Evolutionary conservation across 768 basidiomycete genomes (phyloP), one percentile per base, ranked within the genome.

Genomic region (Rhodotorula toruloides): DNA sequence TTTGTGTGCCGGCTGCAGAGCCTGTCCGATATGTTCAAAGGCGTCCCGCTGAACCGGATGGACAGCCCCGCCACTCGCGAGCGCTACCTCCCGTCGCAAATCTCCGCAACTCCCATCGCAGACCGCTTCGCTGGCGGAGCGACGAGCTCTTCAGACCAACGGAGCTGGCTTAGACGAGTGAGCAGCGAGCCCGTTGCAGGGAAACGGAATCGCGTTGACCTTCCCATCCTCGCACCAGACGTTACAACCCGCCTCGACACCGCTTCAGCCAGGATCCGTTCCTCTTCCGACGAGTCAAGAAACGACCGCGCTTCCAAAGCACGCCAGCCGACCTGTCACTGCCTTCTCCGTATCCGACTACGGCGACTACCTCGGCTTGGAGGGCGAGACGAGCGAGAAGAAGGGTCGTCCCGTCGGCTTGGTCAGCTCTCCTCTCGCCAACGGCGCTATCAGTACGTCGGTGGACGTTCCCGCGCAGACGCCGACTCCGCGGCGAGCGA

Each of bases 21-120:
- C 25, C 19, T 66, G 25, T 49, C 44, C 42, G 65, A 66, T 39
- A 48, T 67, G 43, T 62, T 62, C 61, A 67, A 63, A 40, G 56
- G 61, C 25, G 48, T 31, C 3, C 63, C 68, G 10, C n/a, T 61
- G 31, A 47, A 22, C 32, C 31, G n/a, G 9, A 8, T 29, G 37
- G 27, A 11, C 37, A 55, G 40, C 1, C 0, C 48, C 44, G n/a
- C 48, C 1, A 58, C 60, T 5, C n/a, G 25, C 32, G 8, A 53
- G 50, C 31, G 2, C 27, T 9, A 58, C 58, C 54, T 12, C 12
- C 4, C 2, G 4, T 25, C 12, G 39, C 27, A 21, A 21, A 31
- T 8, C 31, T n/a, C n/a, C n/a, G n/a, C 31, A 19, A 66, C 65
- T 9, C 65, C 59, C 2, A 67, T 61, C n/a, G 60, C 65, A 6